Evolutionary conservation across 2,329 filamentous ascomycete genomes (phyloP).

Genomic region (Calonectria honghensis): DNA sequence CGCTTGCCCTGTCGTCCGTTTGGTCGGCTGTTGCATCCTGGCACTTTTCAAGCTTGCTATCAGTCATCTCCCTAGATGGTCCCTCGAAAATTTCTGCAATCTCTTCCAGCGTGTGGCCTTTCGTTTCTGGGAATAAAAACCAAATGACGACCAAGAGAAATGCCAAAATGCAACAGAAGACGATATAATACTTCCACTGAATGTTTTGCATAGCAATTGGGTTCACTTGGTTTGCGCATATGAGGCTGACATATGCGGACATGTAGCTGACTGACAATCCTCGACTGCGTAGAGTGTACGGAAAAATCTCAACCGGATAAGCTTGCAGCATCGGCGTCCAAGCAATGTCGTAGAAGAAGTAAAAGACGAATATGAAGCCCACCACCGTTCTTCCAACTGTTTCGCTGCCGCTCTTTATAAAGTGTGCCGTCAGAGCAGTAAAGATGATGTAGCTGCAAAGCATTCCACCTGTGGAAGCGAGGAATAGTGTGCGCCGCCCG

Average conservation of each 20-base stretch:
- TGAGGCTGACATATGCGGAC: conserved; percentile 43
- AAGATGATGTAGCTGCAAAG: conserved; percentile 57
- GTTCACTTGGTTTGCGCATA: conserved; percentile 62
- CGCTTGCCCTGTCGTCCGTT: not conserved
- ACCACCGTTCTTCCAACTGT: conserved; percentile 55
- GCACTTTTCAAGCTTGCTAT: conserved; percentile 6
- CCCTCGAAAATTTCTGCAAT: conserved; percentile 55
- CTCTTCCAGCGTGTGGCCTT: conserved; percentile 54
- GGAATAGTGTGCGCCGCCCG: conserved; percentile 62
- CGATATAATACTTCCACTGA: conserved; percentile 62
- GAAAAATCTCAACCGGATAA: conserved; percentile 54
- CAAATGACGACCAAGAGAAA: conserved; percentile 58
- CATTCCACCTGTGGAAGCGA: conserved; percentile 60
- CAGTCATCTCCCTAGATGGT: not conserved
- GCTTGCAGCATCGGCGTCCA: conserved; percentile 58
- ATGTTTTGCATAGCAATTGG: conserved; percentile 61
- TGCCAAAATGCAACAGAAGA: conserved; percentile 59
- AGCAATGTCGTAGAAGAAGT: conserved; percentile 60
- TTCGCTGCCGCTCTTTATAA: conserved; percentile 40
- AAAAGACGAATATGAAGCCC: conserved; percentile 62
- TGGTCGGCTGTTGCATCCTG: not conserved
- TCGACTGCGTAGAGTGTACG: conserved; percentile 40
- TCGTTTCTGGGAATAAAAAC: conserved; percentile 59
- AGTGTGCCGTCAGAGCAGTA: conserved; percentile 56
- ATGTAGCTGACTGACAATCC: conserved; percentile 45